Evolutionary conservation across 2,329 filamentous ascomycete species (phyloP).

Genomic region (Cytospora leucostoma): DNA sequence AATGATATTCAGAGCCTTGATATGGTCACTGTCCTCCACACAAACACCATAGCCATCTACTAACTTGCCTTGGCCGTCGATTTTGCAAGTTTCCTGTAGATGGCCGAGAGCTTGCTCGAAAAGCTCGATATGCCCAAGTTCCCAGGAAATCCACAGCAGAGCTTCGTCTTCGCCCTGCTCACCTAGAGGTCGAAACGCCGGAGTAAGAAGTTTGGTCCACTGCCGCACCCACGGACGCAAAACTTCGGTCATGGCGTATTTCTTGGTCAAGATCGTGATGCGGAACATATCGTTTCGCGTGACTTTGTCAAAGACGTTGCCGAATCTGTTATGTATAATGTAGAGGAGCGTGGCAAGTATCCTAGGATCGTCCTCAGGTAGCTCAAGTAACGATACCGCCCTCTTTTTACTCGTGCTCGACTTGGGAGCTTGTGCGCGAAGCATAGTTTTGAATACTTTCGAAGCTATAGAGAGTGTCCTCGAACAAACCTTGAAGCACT

Average conservation of each 20-base stretch:
- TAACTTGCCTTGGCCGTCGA: background rate
- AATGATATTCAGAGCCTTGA: background rate
- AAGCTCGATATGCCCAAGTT: background rate
- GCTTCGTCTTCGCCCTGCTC: background rate
- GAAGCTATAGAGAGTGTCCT: background rate
- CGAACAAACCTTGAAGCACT: background rate
- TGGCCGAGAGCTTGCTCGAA: background rate
- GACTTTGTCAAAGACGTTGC: slow-evolving; percentile 32
- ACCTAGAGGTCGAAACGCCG: background rate
- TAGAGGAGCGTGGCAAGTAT: slow-evolving; percentile 35
- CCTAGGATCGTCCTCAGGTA: slow-evolving; percentile 37
- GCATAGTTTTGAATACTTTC: background rate
- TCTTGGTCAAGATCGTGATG: slow-evolving; percentile 35
- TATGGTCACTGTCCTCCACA: background rate
- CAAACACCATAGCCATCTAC: background rate
- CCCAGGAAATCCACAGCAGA: background rate
- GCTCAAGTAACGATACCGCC: slow-evolving; percentile 33
- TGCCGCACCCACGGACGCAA: background rate
- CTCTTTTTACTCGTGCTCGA: background rate
- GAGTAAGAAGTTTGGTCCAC: background rate
- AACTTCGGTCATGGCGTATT: slow-evolving; percentile 35
- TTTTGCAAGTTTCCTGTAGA: background rate
- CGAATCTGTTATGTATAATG: slow-evolving; percentile 36
- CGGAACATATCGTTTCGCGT: slow-evolving; percentile 33
- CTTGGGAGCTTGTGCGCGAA: background rate